phyloP scores from a whole-genome alignment of 2,329 filamentous ascomycete species.

The Nothomitra cinnamomea region DNA sequence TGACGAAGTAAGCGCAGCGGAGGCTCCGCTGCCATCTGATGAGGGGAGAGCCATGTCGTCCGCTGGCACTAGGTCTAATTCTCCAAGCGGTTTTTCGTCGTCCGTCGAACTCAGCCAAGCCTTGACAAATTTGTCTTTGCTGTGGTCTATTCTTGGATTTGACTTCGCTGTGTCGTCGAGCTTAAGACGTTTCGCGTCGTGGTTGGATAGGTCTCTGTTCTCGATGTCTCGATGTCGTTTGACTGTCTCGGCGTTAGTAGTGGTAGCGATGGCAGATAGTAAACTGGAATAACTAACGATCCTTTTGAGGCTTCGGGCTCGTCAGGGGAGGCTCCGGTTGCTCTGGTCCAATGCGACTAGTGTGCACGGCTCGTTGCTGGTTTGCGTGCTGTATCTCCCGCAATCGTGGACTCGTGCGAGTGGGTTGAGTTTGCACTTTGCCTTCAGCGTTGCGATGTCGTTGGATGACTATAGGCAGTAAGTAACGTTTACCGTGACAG shows the following conservation, averaged over 20 bases:
- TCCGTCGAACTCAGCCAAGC: not conserved
- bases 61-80: not conserved
- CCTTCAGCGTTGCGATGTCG: not conserved
- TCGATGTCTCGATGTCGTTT: not conserved
- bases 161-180: not conserved
- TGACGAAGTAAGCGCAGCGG: not conserved
- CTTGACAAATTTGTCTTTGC: not conserved
- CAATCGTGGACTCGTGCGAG: not conserved
- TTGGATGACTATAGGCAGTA: not conserved
- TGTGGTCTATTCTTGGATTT: not conserved
- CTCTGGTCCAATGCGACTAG: not conserved
- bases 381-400: not conserved
- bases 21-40: not conserved
- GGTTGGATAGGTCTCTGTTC: not conserved
- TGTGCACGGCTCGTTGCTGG: not conserved
- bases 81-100: not conserved
- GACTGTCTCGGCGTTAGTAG: constrained; percentile 1
- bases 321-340: not conserved
- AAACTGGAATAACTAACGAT: not conserved
- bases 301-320: not conserved
- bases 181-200: not conserved
- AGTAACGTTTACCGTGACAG: not conserved
- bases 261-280: not conserved
- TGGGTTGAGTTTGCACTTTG: not conserved
- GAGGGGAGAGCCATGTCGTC: not conserved